phyloP scores from a whole-genome alignment of 2,329 filamentous ascomycete species.

The Tolypocladium tropicale region DNA sequence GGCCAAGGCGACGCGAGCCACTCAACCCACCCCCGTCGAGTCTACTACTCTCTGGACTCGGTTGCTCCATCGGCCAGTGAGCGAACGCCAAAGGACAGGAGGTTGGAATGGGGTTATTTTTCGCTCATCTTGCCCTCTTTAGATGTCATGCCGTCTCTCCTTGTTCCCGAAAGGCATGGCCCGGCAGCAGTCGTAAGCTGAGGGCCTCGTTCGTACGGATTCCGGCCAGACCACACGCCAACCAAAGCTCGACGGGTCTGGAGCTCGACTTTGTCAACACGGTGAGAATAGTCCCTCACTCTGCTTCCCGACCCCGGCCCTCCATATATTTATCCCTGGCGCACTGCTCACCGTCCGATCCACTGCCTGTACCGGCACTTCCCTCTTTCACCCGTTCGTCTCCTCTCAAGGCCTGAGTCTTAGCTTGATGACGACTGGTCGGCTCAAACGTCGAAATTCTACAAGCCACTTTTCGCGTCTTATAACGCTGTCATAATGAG shows the following conservation, averaged over 20 bases:
- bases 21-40: neutral
- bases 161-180: neutral
- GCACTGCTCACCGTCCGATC: neutral
- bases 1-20: neutral
- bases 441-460: neutral
- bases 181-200: neutral
- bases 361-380: neutral
- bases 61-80: neutral
- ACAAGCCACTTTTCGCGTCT: neutral
- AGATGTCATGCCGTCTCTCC: neutral
- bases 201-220: neutral
- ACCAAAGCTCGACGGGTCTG: neutral
- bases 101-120: neutral
- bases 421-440: neutral
- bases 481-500: constrained; percentile 1
- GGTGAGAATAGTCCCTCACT: neutral
- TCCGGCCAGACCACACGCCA: neutral
- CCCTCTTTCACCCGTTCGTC: neutral
- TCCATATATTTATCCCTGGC: neutral
- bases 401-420: neutral
- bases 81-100: neutral
- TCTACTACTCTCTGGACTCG: neutral
- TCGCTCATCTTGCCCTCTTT: neutral
- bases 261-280: neutral
- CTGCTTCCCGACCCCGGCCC: neutral